A percentile compares a stretch with the other conserved stretches of the same genome.
These are phyloP conservation scores for Berberis thunbergii DNA, from an alignment of 164 flowering plant genomes.

Conservation along the genomic window DNA sequence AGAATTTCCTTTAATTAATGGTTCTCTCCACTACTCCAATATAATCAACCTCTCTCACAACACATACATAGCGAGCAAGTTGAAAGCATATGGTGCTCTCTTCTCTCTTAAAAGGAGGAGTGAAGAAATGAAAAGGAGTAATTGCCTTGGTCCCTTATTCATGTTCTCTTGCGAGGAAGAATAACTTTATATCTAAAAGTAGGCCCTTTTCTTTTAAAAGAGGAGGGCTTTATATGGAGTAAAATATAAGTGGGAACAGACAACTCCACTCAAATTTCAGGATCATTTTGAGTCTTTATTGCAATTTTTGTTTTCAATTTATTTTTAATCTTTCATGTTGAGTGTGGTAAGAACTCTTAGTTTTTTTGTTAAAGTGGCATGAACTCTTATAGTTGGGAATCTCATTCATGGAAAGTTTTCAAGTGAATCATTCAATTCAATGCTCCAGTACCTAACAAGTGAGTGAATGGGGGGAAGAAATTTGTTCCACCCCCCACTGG, in stretches of 20 bases:
- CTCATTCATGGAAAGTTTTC: neutral
- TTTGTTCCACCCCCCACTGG: neutral
- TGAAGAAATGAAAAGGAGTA: constrained; percentile 24
- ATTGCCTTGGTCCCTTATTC: constrained; percentile 33
- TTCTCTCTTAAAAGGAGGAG: constrained; percentile 13
- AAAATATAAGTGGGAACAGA: constrained; percentile 22
- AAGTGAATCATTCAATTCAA: constrained; percentile 9
- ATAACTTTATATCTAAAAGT: constrained; percentile 30
- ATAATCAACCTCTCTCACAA: constrained; percentile 3
- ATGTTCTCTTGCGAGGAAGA: constrained; percentile 29
- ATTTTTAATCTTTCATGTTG: no score
- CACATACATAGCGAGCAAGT: constrained; percentile 15
- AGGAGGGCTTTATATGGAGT: constrained; percentile 8
- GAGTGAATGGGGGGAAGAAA: neutral
- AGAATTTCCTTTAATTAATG: constrained; percentile 11
- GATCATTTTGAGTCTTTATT: constrained; percentile 5
- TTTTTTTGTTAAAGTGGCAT: neutral
- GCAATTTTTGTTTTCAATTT: neutral
- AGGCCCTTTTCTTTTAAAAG: constrained; percentile 21
- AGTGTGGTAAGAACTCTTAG: neutral
- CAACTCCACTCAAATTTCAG: constrained; percentile 23
- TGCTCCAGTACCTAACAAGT: constrained; percentile 4
- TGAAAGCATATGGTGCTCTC: constrained; percentile 16
- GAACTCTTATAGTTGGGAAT: neutral
- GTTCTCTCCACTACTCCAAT: constrained; percentile 12